Base-by-base conservation (phyloP, 345 rosid genomes). In the Orychophragmus violaceus region DNA sequence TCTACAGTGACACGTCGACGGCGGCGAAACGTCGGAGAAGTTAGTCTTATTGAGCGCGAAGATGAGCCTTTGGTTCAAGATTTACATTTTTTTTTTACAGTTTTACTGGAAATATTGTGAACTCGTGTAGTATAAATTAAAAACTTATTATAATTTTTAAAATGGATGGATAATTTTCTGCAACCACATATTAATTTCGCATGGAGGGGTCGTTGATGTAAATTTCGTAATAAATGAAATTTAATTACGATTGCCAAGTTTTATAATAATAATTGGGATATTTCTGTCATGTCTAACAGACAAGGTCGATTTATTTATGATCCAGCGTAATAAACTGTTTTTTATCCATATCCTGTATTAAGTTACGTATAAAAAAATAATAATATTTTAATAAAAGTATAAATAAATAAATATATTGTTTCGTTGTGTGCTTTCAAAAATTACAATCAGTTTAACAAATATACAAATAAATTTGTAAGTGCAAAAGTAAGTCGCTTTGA, bases 181-280 rank as follows among this genome's bases (percentile, higher is more conserved):
- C 68, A 70, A 62, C 68, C 56, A 22, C 27, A 33, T 62, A 60
- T 70, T 70, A 52, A 61, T 62, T 25, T 16, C 21, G 23, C 52
- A 70, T 62, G 74, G 75, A 63, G 69, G 75, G 51, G 70, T 64
- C 59, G 70, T 33, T 55, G 64, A 33, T 71, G 69, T 63, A 71
- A 71, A 71, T 71, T 55, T 4, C 46, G 35, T 33, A 48, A 72
- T 64, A 64, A 64, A 64, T 72, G 65, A 46, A 56, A 71, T 56
- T 56, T 56, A 71, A 56, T 56, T 71, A 44, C 59, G 35, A 36
- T 64, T 64, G 59, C 27, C 51, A 56, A 18, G 27, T 14, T 56
- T 63, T 64, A 17, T 56, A 29, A 18, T 57, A 64, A 62, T 71
- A 53, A 62, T 61, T 70, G 62, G 36, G 29, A 62, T 62, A 44